Evolutionary conservation across 148 eudicot species (phyloP), one percentile per base, ranked within the genome.

Genomic region (Diospyros kaki): DNA sequence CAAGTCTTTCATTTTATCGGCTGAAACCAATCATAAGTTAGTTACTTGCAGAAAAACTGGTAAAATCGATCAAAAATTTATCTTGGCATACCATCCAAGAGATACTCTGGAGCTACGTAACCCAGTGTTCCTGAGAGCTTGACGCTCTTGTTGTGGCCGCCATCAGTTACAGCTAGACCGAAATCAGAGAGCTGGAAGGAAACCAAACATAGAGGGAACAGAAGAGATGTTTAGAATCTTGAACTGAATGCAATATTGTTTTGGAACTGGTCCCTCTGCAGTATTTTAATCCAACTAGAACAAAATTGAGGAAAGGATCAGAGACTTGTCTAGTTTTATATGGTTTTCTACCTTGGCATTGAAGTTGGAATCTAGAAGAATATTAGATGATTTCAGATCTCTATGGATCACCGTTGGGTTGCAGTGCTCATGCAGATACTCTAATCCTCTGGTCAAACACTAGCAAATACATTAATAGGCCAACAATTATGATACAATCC

Each of bases 41-140:
- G 64, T 38, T 39, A 52, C 1, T 54, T 52, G 12, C 61, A 53
- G 48, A 64, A 64, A 12, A 60, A 44, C 44, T 54, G 1, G n/a
- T 39, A 60, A 67, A 66, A n/a, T 50, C 11, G 5, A 64, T 10
- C 5, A 5, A 48, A 14, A 50, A 50, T 46, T 61, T 63, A 28
- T 61, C 58, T 72, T 79, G 3, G 56, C 90, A 40, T 84, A 93
- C 98, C 98, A 78, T 93, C 90, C 76, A 88, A 79, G 48, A 93
- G 88, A 82, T 91, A 93, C 81, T 91, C 98, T 1, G 97, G 98
- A 62, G 98, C 97, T 56, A 91, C 85, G 81, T 91, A 89, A 71
- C 90, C 97, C 75, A 86, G 74, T 39, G 86, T 80, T 80, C 88
- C 90, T 3, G 91, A 83, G 70, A 87, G 84, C 88, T 87, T 88